phyloP scores from a whole-genome alignment of 2,329 filamentous ascomycete species.

The Ambrosiella cleistominuta region DNA sequence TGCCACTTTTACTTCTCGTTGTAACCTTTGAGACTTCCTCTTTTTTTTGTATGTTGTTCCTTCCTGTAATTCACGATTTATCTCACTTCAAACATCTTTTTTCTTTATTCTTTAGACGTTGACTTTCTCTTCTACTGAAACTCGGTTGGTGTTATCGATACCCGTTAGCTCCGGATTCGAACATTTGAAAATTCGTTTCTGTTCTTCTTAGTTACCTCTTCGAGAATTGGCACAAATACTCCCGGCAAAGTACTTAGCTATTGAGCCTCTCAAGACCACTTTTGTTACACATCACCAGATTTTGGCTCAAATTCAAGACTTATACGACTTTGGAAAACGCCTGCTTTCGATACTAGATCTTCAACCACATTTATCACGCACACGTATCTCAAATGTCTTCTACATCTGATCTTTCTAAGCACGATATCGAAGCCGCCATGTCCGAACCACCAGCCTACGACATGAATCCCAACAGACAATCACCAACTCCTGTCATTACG shows the following conservation, averaged over 20 bases:
- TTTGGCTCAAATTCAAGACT: neutral
- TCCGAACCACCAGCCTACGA: slow-evolving; percentile 1
- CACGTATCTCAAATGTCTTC: slow-evolving; percentile 1
- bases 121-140: neutral
- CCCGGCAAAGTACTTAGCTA: neutral
- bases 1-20: slow-evolving; percentile 5
- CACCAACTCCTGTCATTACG: neutral
- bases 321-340: too few species aligned
- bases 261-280: neutral
- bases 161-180: neutral
- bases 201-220: neutral
- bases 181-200: neutral
- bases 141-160: neutral
- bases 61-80: neutral
- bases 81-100: neutral
- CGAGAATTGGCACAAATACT: neutral
- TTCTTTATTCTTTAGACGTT: neutral
- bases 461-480: neutral
- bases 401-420: slow-evolving; percentile 5
- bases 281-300: neutral
- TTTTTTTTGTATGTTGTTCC: neutral
- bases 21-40: neutral
- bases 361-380: neutral
- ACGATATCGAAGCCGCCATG: slow-evolving; percentile 6
- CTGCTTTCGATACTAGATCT: neutral